Conservation (phyloP, 2,329 filamentous ascomycete genomes). For the Tolypocladium amazonense region DNA sequence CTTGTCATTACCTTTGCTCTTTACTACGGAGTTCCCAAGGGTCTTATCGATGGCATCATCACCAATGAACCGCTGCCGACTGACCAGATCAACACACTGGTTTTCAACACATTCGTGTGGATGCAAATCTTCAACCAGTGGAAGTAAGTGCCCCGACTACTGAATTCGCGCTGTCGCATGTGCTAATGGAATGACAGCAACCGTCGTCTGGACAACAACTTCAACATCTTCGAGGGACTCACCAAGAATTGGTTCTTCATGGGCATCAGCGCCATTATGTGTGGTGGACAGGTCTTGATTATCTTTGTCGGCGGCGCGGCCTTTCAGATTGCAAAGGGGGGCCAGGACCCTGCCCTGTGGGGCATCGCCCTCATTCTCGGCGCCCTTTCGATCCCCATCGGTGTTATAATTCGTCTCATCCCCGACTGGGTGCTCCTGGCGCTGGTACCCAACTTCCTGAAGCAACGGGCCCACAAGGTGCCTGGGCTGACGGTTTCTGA, state of each 20-base stretch:
- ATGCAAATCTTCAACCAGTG: slow-evolving; percentile 99
- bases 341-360: slow-evolving; percentile 66
- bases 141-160: slow-evolving; percentile 51
- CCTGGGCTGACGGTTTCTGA: slow-evolving; percentile 53
- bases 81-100: slow-evolving; percentile 60
- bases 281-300: slow-evolving; percentile 81
- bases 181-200: slow-evolving; percentile 41
- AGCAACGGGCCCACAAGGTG: slow-evolving; percentile 32
- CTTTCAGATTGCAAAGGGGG: slow-evolving; percentile 54
- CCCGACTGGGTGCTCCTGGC: slow-evolving; percentile 58
- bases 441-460: slow-evolving; percentile 42
- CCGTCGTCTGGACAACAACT: slow-evolving; percentile 83
- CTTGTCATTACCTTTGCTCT: slow-evolving; percentile 69
- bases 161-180: neutral
- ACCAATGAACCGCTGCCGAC: slow-evolving; percentile 27
- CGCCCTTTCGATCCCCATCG: slow-evolving; percentile 74
- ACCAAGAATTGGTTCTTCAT: slow-evolving; percentile 82
- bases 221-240: slow-evolving; percentile 92
- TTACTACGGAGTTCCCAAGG: slow-evolving; percentile 57
- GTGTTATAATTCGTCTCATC: slow-evolving; percentile 68
- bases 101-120: slow-evolving; percentile 99
- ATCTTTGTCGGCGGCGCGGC: slow-evolving; percentile 75
- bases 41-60: slow-evolving; percentile 30
- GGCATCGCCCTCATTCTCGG: slow-evolving; percentile 77
- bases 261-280: slow-evolving; percentile 75